These are phyloP conservation scores for Talaromyces ruber DNA, from an alignment of 495 filamentous ascomycete species.

Conservation along the genomic window DNA sequence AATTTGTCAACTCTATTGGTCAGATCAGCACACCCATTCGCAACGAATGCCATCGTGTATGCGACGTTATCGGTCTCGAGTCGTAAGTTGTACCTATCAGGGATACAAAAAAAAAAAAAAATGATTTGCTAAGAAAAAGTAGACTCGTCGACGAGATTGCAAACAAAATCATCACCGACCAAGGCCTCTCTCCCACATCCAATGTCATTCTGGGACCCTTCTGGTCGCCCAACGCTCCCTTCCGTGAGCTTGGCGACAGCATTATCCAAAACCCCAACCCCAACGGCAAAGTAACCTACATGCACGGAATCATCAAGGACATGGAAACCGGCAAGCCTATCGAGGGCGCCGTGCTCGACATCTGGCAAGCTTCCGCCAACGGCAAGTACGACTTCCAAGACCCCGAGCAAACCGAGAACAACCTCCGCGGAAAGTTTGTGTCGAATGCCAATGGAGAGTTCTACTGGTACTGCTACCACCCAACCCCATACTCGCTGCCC, in stretches of 20 bases:
- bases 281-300: conserved; percentile 55
- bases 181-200: conserved; percentile 63
- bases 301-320: conserved; percentile 70
- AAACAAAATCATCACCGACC: conserved; percentile 67
- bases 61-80: conserved; percentile 66
- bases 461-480: conserved; percentile 74
- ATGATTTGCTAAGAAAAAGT: conserved; percentile 2
- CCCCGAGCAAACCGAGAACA: conserved; percentile 67
- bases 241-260: conserved; percentile 59
- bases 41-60: conserved; percentile 65
- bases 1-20: conserved; percentile 64
- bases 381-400: conserved; percentile 89
- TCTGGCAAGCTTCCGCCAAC: conserved; percentile 81
- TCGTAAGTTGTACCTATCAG: conserved; percentile 27
- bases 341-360: conserved; percentile 63
- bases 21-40: conserved; percentile 61
- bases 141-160: conserved; percentile 80
- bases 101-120: background rate
- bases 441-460: conserved; percentile 69
- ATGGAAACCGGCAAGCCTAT: conserved; percentile 65
- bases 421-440: conserved; percentile 76
- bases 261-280: conserved; percentile 62
- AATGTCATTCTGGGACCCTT: conserved; percentile 81
- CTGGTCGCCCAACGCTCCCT: conserved; percentile 78
- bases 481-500: conserved; percentile 72